Evolutionary conservation across 164 flowering plant species (phyloP), one percentile per base, ranked within the genome.

Genomic region (Chimonanthus praecox): DNA sequence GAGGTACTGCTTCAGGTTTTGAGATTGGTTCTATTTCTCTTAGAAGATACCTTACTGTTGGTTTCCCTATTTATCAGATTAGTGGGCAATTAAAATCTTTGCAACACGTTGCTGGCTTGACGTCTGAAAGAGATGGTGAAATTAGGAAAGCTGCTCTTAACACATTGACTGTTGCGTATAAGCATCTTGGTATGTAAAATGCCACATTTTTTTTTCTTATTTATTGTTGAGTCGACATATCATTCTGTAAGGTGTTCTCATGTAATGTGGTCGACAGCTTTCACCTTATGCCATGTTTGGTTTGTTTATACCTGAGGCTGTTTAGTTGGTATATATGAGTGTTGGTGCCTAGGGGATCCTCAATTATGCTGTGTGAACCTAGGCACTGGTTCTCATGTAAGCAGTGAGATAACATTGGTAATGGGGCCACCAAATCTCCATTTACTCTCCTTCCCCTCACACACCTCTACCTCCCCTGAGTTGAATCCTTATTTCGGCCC

Each of bases 81-180:
- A 81, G 85, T 83, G 97, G 97, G 44, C 98, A 94, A 60, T 73
- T 92, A 46, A 96, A 90, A 77, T 88, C 90, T 58, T 84, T 96
- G 86, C 98, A 94, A 81, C 81, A 87, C 74, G 99, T 96, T 78
- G 99, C 99, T 75, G 87, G 91, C 78, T 87, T 96, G 85, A 96
- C 98, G 48, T 92, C 97, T 49, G 99, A 94, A 75, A 82, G 99
- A 72, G 99, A 96, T 83, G 97, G 98, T 81, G 99, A 96, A 83
- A 82, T 87, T 71, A 83, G 99, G 76, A 96, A 96, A 84, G 97
- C 98, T 84, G 97, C 99, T 70, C 72, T 96, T 50, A 94, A 94
- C 80, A 82, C 97, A 10, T 76, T 96, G 44, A 97, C 98, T 65
- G 86, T 88, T 72, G 99, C 97, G 60, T 96, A 96, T 80, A 96